Conservation (phyloP, 2,329 filamentous ascomycete genomes). For the Colletotrichum coccodes region DNA sequence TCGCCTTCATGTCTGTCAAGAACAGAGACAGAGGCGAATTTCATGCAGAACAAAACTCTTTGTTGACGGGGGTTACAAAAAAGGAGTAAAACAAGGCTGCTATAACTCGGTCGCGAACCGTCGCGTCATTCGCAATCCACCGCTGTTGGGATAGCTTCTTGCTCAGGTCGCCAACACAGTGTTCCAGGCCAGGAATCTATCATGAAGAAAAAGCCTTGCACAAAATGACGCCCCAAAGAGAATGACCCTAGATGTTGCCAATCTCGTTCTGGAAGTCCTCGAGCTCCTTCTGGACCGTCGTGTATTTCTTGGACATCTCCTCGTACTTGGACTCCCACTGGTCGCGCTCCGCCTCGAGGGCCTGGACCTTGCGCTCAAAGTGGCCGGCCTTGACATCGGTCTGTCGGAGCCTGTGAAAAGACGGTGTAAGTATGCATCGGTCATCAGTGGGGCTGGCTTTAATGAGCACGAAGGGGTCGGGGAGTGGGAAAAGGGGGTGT, state of each 20-base stretch:
- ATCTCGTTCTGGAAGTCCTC: constrained; percentile 92
- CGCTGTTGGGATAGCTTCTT: constrained; percentile 26
- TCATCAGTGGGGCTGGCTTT: constrained; percentile 23
- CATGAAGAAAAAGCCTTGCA: constrained; percentile 20
- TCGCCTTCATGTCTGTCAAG: constrained; percentile 4
- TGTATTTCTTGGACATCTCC: constrained; percentile 94
- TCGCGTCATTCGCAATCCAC: constrained; percentile 29
- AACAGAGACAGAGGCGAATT: constrained; percentile 7
- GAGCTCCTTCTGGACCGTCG: constrained; percentile 85
- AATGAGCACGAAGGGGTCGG: constrained; percentile 15
- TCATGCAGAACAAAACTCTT: constrained; percentile 28
- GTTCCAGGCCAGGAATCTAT: constrained; percentile 27
- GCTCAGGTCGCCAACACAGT: constrained; percentile 26
- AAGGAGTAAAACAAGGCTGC: constrained; percentile 29
- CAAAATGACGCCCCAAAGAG: constrained; percentile 22
- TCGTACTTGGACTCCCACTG: constrained; percentile 98
- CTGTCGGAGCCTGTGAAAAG: constrained; percentile 82
- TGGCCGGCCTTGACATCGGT: constrained; percentile 99
- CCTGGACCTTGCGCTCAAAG: constrained; percentile 99
- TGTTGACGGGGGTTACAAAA: constrained; percentile 28
- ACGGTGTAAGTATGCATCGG: constrained; percentile 30
- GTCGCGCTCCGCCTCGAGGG: constrained; percentile 90
- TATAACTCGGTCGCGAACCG: constrained; percentile 26
- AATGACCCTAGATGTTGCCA: constrained; percentile 80
- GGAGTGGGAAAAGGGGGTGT: constrained; percentile 22